These are phyloP conservation scores for Tetratostichococcus sp. DNA, from an alignment of 139 green algal genomes.

Conservation along the genomic window DNA sequence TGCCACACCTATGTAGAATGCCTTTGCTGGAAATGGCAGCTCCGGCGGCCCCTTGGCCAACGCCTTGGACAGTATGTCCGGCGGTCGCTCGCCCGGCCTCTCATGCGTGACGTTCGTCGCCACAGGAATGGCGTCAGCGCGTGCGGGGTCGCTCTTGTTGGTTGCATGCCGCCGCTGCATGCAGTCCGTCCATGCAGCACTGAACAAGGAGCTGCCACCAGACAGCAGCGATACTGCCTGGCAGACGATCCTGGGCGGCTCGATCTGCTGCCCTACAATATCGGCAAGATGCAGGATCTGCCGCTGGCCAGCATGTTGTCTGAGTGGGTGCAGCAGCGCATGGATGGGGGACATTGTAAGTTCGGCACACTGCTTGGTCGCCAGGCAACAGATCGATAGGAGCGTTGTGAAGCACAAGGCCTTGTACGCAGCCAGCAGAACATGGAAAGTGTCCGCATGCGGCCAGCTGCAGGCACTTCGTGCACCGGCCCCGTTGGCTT, in stretches of 20 bases:
- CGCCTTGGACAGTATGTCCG: background rate
- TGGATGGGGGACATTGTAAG: no score
- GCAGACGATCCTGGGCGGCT: background rate
- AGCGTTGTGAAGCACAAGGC: no score
- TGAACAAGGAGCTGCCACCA: background rate
- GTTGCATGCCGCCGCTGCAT: no score
- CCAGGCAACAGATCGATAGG: no score
- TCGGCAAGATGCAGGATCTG: background rate
- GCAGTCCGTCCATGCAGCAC: background rate
- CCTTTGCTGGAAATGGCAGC: constrained; percentile 18
- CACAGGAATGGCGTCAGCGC: no score
- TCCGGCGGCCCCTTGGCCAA: background rate
- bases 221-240: background rate
- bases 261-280: background rate
- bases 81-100: background rate
- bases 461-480: no score
- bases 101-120: background rate
- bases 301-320: background rate
- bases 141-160: background rate
- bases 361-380: no score
- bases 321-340: background rate
- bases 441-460: no score
- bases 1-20: constrained; percentile 18
- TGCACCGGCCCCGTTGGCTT: no score
- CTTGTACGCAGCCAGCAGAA: no score